Evolutionary conservation across 75 land plant species (phyloP), one percentile per base, ranked within the genome.

Genomic region (Picea sitchensis): DNA sequence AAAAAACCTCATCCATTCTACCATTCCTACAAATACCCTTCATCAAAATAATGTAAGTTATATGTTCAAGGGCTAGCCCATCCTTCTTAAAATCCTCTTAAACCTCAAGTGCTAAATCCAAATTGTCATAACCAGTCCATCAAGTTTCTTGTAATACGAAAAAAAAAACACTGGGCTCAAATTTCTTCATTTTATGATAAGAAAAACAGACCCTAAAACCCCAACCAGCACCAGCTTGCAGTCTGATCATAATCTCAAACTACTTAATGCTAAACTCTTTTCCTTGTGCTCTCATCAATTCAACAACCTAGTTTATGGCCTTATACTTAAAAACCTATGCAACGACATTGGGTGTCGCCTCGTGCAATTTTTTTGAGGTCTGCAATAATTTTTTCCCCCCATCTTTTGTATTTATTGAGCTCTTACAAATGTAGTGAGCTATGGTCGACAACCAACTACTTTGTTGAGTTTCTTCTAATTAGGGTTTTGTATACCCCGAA

Each of bases 21-120:
- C 95, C 91, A 0, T 76, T 86, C 54, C 81, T 84, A 64, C 92
- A 93, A 32, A 90, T 65, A 5, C 91, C 95, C 74, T 91, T 88
- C 8, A 84, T 75, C 74, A 93, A 65, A 62, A 90, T 82, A 83
- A 86, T 91, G 68, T 59, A 93, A n/a, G 93, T 88, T 14, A 92
- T 78, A 65, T 65, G 79, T 73, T 92, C 94, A 63, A 85, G 88
- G 58, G 74, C 88, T 58, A 89, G 61, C 60, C 87, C 89, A 30
- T 89, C 84, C 15, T 81, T 78, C 73, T 58, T 78, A 31, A 92
- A 84, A 62, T 89, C 91, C 15, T 65, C 82, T 60, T 89, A 92
- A 14, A 92, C 91, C 3, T 78, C 58, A 65, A 92, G 59, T 1
- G 90, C 94, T 61, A 89, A 79, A 75, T 89, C 84, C 76, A 92